Base-by-base conservation (phyloP, 2,329 filamentous ascomycete species). In the Trichophyton equinum region DNA sequence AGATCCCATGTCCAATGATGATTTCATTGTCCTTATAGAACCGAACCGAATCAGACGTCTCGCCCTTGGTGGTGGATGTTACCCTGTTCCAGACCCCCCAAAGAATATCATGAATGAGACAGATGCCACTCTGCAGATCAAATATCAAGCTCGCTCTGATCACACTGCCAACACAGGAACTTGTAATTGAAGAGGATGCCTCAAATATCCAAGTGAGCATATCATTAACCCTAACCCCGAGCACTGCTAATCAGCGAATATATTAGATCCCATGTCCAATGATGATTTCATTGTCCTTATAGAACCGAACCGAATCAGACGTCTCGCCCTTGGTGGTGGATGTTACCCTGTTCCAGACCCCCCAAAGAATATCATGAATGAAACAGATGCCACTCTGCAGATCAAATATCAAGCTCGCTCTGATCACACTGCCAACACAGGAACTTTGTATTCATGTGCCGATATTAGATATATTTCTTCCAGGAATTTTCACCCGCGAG, bases 391-490 rank as follows among this genome's bases (percentile, higher is more conserved):
- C 2, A 79, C 77, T 1, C 72, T 78, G 55, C 76, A 78, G 62
- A 68, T 79, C 38, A 73, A 72, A 53, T 79, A 79, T 64, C 72
- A 71, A 57, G 71, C 74, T 0, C 74, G 75, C 20, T 75, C 72
- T 38, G 75, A 75, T 38, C 71, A 70, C 4, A 72, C 1, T 7
- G 27, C 75, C 46, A 71, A 71, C 30, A 73, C 75, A 30, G 68
- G 76, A 62, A 76, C 74, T 0, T 78, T 75, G 67, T 79, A 78
- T 63, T 77, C 77, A 6, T 79, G 77, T 62, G 72, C 76, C 0
- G 77, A 79, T 60, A 70, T 79, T n/a, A 75, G 70, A 4, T 77
- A 77, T 60, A 71, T 78, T 27, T 64, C 74, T 2, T 64, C 72
- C 1, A 69, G 67, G 61, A 67, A 73, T 22, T 78, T 79, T 63